Evolutionary conservation across 2,329 filamentous ascomycete species (phyloP), one percentile per base, ranked within the genome.

Genomic region (Fusarium zealandicum): DNA sequence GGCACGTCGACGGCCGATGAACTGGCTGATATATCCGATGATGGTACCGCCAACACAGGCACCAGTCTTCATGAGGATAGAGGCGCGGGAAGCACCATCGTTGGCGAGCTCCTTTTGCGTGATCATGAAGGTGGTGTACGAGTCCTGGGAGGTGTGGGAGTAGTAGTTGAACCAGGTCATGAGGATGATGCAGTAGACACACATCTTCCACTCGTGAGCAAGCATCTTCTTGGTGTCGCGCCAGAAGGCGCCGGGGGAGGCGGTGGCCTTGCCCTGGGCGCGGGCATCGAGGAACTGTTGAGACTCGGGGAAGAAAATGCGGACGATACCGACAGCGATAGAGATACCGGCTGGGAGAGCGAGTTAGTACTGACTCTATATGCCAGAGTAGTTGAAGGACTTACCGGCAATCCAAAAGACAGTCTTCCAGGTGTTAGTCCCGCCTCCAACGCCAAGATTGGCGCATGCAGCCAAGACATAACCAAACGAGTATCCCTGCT

Each of bases 111-210:
- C 84, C 73, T 93, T 92, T 64, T 90, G 82, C 5, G 81, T 81
- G 32, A 88, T 78, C 87, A 93, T 89, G 70, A 92, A 92, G 3
- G 90, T 92, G 0, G 90, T 92, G 76, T 92, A 93, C 41, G 83
- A 88, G 75, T 93, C 90, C 71, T 93, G 90, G 18, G 85, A 88
- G 2, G 89, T 90, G 77, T 93, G 90, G 43, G 87, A 89, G 76
- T 90, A 92, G 72, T 80, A 86, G 74, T 87, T 87, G 77, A 86
- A 86, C 81, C 88, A 90, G 0, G 87, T 89, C 90, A 93, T 92
- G 45, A 93, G 78, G 58, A 93, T 80, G 71, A 90, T 78, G 72
- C 88, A 90, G 78, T 93, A 93, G 48, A 92, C 69, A 64, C 84
- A 88, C 82, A 92, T 86, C 71, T 84, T 84, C 90, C 90, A 93